Evolutionary conservation across 23 red algal species (phyloP), one percentile per base, ranked within the genome.

Genomic region (Gracilaria caudata): DNA sequence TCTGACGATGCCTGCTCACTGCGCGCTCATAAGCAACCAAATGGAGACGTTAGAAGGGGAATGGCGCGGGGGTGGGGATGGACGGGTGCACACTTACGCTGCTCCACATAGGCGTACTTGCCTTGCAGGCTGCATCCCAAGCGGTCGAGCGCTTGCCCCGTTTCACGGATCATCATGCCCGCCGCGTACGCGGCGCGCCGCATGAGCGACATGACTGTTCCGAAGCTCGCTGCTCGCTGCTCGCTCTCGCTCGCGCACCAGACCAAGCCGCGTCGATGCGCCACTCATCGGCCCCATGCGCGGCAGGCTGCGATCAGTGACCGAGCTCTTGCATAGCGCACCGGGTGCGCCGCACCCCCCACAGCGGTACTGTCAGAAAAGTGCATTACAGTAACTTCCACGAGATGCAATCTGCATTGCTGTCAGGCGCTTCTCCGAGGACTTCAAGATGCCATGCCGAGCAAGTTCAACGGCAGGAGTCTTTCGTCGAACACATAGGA

Each of bases 111-210:
- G 28, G 86, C 86, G 68, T 91, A 96, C 57, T 87, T 84, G 81
- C 94, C 94, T 56, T 96, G 94, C 72, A 96, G 56, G 34, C 79
- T 74, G 56, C 51, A 92, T 51, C 94, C 94, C n/a, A 86, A 65
- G 11, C 94, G 94, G 45, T 96, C 86, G n/a, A 96, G 88, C 14
- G 94, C 94, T 43, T 96, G 94, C 25, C 94, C 94, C 28, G 94
- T 91, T 73, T 96, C 94, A 74, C 94, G 86, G 30, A 90, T 90
- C 86, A 91, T 81, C 86, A 91, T 87, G 57, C 94, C 94, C 51
- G 89, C 64, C 25, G 81, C 54, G 59, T 96, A 96, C 38, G 87
- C 80, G 25, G 82, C 65, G 28, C 94, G 94, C 38, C 94, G 86
- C 71, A 96, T 87, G 39, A 86, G 44, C 56, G 87, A 55, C 87